Evolutionary conservation across 148 eudicot species (phyloP), one percentile per base, ranked within the genome.

Genomic region (Arctostaphylos glauca): DNA sequence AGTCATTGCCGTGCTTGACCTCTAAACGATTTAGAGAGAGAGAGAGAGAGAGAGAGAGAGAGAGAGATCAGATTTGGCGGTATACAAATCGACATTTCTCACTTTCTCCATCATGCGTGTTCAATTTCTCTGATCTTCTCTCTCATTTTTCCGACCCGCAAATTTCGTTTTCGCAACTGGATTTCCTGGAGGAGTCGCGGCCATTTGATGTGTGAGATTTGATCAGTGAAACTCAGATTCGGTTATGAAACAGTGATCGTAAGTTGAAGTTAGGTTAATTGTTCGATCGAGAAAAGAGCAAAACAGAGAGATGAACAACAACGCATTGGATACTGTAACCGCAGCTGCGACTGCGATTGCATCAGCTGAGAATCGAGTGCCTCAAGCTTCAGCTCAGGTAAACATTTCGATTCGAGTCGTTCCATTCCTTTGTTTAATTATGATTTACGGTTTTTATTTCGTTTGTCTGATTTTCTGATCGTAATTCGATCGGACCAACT

Each of bases 1-100:
- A 92, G 92, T 91, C 96, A 74, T 87, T 88, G 94, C 94, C 92
- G 94, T 94, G 98, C 90, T 91, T 92, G 96, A 94, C 98, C 91
- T 85, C 89, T 78, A 84, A 86, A 90, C 86, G 60, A 67, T 80
- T 82, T 2, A 70, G 2, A 15, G 3, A 5, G 9, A 70, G 74
- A 41, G 49, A 70, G 74, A 38, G 50, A 80, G 67, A 83, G 83
- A 86, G 74, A 54, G 23, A 74, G 53, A 60, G 73, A 74, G 64
- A 62, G 38, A 31, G 38, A 31, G 0, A 0, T 62, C 31, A 7
- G 38, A 23, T 64, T 21, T 64, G 31, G 23, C n/a, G 31, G 1
- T 47, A 49, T 58, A 10, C 9, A 21, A 62, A 62, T 62, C 68
- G 10, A 21, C 68, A 16, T 72, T 46, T 46, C 5, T 47, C 31